A percentile compares a stretch with the other conserved stretches of the same genome.
Evolutionary conservation across 345 rosid species (phyloP).

Genomic region (Eucalyptus microcorys): DNA sequence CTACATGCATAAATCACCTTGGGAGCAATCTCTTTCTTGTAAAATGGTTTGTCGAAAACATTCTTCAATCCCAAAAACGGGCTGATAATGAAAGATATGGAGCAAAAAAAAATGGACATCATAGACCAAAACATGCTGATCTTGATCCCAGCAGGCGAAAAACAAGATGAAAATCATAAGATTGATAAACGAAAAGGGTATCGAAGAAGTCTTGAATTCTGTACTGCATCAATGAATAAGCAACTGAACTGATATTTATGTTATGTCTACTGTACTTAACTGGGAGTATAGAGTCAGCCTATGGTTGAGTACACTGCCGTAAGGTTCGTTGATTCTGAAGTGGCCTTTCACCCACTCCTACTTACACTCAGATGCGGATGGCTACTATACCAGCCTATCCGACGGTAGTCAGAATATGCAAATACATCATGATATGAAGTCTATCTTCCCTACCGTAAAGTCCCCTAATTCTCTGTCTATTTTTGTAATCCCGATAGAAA

Average conservation of each 20-base stretch:
- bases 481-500: fast-evolving
- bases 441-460: fast-evolving
- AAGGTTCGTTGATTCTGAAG: fast-evolving
- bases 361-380: fast-evolving
- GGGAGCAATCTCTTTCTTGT: neutral
- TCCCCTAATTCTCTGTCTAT: fast-evolving
- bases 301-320: fast-evolving
- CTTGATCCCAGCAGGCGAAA: neutral
- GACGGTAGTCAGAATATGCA: too few relatives aligned
- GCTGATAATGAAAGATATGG: neutral
- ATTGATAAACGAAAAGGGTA: neutral
- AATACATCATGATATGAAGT: too few relatives aligned
- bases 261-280: neutral
- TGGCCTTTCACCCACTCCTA: too few relatives aligned
- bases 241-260: neutral
- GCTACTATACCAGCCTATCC: fast-evolving
- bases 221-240: neutral
- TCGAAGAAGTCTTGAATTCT: neutral
- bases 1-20: neutral
- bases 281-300: too few relatives aligned
- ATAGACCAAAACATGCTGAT: neutral
- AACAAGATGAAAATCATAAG: neutral
- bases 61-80: neutral
- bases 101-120: neutral
- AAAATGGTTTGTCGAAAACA: neutral